Evolutionary conservation across 2,329 filamentous ascomycete genomes (phyloP), one percentile per base, ranked within the genome.

Genomic region (Botrytis fragariae): DNA sequence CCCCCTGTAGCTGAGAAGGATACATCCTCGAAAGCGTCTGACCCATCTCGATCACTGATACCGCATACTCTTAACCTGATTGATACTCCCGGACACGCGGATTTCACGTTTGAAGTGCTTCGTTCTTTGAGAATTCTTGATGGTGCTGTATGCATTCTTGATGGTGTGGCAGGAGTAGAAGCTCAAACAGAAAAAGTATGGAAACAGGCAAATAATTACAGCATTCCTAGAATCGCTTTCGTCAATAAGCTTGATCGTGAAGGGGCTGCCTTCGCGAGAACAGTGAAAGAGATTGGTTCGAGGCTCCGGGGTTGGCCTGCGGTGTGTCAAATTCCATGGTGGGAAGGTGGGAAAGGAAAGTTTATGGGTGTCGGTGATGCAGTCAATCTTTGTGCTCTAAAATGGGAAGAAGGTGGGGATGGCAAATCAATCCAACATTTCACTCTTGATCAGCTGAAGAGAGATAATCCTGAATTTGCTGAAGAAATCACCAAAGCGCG

Each of bases 151-250:
- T 97, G 94, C 79, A 95, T 97, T 79, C 89, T 97, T 12, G 94
- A 97, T 81, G 94, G 93, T 0, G 94, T 97, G 54, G 94, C 95
- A 74, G 94, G 94, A 1, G 96, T 99, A 35, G 96, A 99, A 83
- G 95, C 96, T 1, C 96, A 98, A 81, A 98, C 96, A 0, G 96
- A 99, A 81, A 92, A 97, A 78, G 96, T 99, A 4, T 99, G 96
- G 96, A 87, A 89, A 22, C 96, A 97, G 76, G 95, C 96, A 10
- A 93, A 92, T 70, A 90, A 91, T 63, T 97, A 97, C 81, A 87
- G 86, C 35, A 97, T 98, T 59, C 96, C 96, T 0, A 88, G 94
- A 45, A 89, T 96, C 72, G 86, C 94, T 67, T 95, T 91, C 76
- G 87, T 96, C 78, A 97, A 97, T 83, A 97, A 97, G 81, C 87